Base-by-base conservation (phyloP, 495 filamentous ascomycete species). In the Podospora tetraspora region DNA sequence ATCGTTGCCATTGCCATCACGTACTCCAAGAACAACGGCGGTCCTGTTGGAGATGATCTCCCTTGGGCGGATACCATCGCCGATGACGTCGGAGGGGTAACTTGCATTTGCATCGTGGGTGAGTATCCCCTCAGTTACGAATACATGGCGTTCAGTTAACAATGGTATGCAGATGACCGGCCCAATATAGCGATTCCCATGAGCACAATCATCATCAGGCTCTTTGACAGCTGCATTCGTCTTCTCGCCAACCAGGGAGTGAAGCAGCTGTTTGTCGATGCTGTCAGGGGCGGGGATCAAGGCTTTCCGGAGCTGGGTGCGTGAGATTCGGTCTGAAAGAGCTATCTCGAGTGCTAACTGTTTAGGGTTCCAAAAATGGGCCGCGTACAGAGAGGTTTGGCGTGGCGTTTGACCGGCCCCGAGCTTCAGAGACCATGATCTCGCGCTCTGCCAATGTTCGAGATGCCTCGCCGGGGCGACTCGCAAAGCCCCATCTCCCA, bases 61-160 rank as follows among this genome's bases (percentile, higher is more conserved):
- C 87, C 87, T 9, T 89, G 87, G 87, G 83, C 84, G 21, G 75
- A 78, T 63, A 80, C 77, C 66, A 84, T 88, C 69, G 83, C 80
- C 22, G 78, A 79, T 37, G 82, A 86, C 68, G 80, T 87, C 62
- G 87, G 87, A 21, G 87, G 87, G 22, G 81, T 88, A 30, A 85
- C 86, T 32, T 89, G 87, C 70, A 78, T 89, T 56, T 87, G 86
- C 73, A 84, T 88, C 69, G 75, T 76, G 72, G 82, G 86, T 85
- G 74, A 79, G 70, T 66, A 19, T 12, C n/a, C 29, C 60, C 3
- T 43, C 58, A 22, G 32, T 22, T 19, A 19, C 16, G 12, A 19
- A 60, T 0, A 60, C 23, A 52, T 52, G 19, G 43, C 24, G 23
- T 3, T 60, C 21, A 19, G 57, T 66, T 68, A 30, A 71, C 60